Base-by-base conservation (phyloP, 1,284 basidiomycete species). In the Wolfiporia cocos region DNA sequence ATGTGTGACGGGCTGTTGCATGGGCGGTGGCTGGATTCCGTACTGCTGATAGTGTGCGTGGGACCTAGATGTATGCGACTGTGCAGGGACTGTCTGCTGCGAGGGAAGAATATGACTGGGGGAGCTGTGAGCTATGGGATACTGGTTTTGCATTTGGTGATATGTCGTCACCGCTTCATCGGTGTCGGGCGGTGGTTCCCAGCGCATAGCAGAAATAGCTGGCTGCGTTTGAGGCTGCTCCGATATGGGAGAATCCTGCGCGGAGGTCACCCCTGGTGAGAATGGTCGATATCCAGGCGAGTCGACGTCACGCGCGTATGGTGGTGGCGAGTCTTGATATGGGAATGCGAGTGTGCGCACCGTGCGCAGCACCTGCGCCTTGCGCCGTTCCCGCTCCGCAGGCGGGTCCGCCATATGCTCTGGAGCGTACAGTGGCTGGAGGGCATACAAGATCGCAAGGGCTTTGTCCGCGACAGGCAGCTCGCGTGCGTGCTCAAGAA, bases 271-370 rank as follows among this genome's bases (percentile, higher is more conserved):
- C 14, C 20, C 24, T 11, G 40, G 31, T 31, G 41, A 18, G 29
- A 49, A 49, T n/a, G 41, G 39, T 30, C 39, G 43, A 39, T 50
- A 50, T 2, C 49, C 42, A 5, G 53, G 51, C 1, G 55, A 56
- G 44, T 56, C 55, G 34, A 46, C 51, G 29, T 50, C 42, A 18
- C 53, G 47, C 26, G 49, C 46, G 39, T 52, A 74, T 47, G 75
- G 73, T 42, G 78, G 76, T 47, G 75, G 73, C 42, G 78, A 76
- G 58, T 86, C 81, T 52, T 87, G 78, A 57, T 85, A 87, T 11
- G 86, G 85, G 62, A 88, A 87, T 29, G 82, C 83, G 19, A 88
- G 74, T 43, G 78, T 81, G 47, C 79, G 73, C 36, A 88, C 85
- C 20, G 76, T 67, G 40, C 76, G 67, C 28, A 88, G 63, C 21